A percentile compares a stretch with the other conserved stretches of the same genome.
Conservation (phyloP, 1,139 yeast species). For the Geotrichum citri-aurantii region DNA sequence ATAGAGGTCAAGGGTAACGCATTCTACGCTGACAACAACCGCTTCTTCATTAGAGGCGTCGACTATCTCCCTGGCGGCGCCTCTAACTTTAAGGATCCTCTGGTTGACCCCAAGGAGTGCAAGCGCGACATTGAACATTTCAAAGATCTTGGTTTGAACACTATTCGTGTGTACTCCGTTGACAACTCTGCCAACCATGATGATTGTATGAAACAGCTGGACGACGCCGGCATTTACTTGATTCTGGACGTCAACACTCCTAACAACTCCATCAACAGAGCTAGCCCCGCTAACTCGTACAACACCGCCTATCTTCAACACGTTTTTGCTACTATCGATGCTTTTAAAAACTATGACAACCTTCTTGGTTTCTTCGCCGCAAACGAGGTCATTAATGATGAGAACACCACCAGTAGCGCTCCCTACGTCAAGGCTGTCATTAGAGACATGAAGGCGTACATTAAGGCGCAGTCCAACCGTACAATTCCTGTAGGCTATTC, state of each 20-base stretch:
- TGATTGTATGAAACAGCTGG: constrained; percentile 82
- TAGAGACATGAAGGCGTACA: constrained; percentile 77
- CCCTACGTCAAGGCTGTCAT: constrained; percentile 80
- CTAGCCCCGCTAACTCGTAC: constrained; percentile 52
- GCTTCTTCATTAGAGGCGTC: constrained; percentile 73
- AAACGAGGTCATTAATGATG: constrained; percentile 82
- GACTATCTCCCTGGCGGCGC: constrained; percentile 75
- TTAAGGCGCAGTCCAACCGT: constrained; percentile 54
- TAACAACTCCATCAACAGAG: constrained; percentile 66
- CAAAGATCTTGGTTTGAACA: constrained; percentile 72
- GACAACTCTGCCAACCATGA: constrained; percentile 80
- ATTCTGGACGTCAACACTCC: constrained; percentile 92
- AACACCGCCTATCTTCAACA: constrained; percentile 49
- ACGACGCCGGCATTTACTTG: constrained; percentile 86
- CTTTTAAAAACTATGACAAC: constrained; percentile 75
- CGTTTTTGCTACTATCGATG: constrained; percentile 65
- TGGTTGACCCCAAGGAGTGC: constrained; percentile 62
- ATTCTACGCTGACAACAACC: constrained; percentile 76
- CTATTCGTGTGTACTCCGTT: constrained; percentile 81
- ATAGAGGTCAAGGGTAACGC: constrained; percentile 44
- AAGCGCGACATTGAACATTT: constrained; percentile 67
- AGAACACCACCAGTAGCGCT: constrained; percentile 60
- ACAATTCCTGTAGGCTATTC: constrained; percentile 89
- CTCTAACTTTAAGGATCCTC: constrained; percentile 57
- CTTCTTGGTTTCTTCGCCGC: constrained; percentile 93